phyloP scores from a whole-genome alignment of 1,139 yeast species.

The Groenewaldozyma auringiensis region DNA sequence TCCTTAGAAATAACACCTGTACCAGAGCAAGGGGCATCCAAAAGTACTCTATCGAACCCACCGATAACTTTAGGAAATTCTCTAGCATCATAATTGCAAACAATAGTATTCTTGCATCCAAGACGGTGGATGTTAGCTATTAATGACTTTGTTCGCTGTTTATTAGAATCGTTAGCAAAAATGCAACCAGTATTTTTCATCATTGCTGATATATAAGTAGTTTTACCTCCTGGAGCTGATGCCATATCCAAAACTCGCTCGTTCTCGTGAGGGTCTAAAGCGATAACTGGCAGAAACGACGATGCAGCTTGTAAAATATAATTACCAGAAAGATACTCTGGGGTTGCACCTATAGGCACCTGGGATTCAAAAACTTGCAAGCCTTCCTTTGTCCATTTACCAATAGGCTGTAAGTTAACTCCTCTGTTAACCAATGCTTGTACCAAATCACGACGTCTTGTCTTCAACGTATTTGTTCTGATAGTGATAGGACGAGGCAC shows the following conservation, averaged over 20 bases:
- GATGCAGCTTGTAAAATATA: conserved; percentile 98
- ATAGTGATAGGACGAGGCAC: conserved; percentile 94
- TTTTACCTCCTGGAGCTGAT: conserved; percentile 99
- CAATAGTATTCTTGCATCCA: conserved; percentile 94
- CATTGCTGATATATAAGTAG: conserved; percentile 89
- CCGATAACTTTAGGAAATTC: conserved; percentile 98
- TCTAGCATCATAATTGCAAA: conserved; percentile 96
- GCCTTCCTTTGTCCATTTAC: conserved; percentile 97
- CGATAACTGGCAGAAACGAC: conserved; percentile 95
- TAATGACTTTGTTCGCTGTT: conserved; percentile 89
- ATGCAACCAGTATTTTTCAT: conserved; percentile 98
- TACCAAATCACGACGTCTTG: conserved; percentile 93
- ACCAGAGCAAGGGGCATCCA: conserved; percentile 99
- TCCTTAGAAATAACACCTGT: conserved; percentile 99
- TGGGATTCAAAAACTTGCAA: conserved; percentile 95
- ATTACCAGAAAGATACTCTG: conserved; percentile 96
- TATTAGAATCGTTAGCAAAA: conserved; percentile 95
- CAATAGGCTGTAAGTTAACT: conserved; percentile 94
- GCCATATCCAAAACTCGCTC: conserved; percentile 98
- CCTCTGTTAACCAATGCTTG: conserved; percentile 94
- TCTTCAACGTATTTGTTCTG: conserved; percentile 89
- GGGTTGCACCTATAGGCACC: conserved; percentile 99
- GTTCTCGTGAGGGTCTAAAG: conserved; percentile 89
- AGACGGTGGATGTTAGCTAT: conserved; percentile 96
- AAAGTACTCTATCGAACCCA: conserved; percentile 87